Evolutionary conservation across 257 asterid genomes (phyloP), one percentile per base, ranked within the genome.

Genomic region (Fraxinus excelsior): DNA sequence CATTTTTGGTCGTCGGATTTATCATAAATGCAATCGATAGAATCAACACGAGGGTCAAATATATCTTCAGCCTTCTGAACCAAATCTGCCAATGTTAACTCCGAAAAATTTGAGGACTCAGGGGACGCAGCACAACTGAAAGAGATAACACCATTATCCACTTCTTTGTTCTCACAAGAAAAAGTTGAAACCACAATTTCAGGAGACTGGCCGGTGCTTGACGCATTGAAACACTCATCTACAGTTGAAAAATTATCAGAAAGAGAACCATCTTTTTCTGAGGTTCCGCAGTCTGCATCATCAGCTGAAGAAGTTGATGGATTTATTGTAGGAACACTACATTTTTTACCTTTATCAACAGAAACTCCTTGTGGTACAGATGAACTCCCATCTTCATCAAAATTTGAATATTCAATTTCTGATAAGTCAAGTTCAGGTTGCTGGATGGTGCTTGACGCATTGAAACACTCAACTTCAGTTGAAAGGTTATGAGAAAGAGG

Each of bases 111-210:
- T 46, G 73, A 77, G 58, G 78, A 67, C 75, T 83, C 76, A 40
- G 83, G 68, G 56, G 84, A 74, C 23, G 67, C 74, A 65, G 79
- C 77, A 82, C 66, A 67, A 62, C 76, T 72, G 26, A 83, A 83
- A 66, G 84, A 29, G 66, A 25, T 31, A 73, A 70, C 49, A 49
- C 62, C 72, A n/a, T 58, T 44, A 58, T 77, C 74, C 51, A 51
- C 72, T 73, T 71, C 66, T 40, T 79, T 79, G 38, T 83, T 79
- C 16, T 77, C 76, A 23, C 58, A 46, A 76, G 74, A 32, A 85
- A 56, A 29, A 78, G 16, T 42, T 32, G 86, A 72, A 79, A 74
- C 31, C 34, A 14, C 67, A 56, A 8, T 31, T 70, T 82, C 88
- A 69, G 83, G 37, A 68, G 88, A 79, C 49, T 67, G 80, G 65